These are phyloP conservation scores for Alternaria hordeiaustralica DNA, from an alignment of 2,329 filamentous ascomycete species.

Conservation along the genomic window DNA sequence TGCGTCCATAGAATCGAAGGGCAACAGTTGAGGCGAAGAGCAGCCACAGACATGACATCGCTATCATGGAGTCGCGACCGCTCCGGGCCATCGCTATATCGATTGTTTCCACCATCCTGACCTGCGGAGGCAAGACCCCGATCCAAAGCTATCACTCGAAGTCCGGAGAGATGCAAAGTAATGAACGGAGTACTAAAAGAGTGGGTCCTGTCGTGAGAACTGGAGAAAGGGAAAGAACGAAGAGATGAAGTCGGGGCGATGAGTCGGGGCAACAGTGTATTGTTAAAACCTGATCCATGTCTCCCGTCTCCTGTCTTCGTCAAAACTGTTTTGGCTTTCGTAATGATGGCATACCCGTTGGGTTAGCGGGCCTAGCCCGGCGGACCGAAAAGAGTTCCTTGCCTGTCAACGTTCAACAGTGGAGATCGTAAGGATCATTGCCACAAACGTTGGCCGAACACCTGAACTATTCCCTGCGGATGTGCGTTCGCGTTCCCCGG, in stretches of 20 bases:
- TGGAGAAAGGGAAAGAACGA: not conserved
- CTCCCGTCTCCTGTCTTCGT: not conserved
- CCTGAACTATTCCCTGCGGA: not conserved
- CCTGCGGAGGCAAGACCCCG: not conserved
- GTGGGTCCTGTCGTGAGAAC: not conserved
- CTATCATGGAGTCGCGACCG: slow-evolving; percentile 27
- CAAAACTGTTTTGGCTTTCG: not conserved
- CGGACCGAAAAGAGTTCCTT: slow-evolving; percentile 1
- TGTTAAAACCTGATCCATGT: slow-evolving; percentile 5
- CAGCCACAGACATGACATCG: slow-evolving; percentile 25
- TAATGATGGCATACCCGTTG: slow-evolving; percentile 1
- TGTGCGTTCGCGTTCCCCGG: not conserved
- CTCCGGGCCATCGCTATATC: slow-evolving; percentile 23
- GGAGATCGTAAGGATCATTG: not conserved
- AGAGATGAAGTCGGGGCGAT: not conserved
- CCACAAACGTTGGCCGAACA: not conserved
- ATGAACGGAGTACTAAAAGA: not conserved
- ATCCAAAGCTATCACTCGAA: not conserved
- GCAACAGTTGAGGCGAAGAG: slow-evolving; percentile 17
- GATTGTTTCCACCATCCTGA: slow-evolving; percentile 13
- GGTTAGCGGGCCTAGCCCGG: not conserved
- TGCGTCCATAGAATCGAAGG: slow-evolving; percentile 21
- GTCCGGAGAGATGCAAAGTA: not conserved
- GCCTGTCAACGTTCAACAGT: slow-evolving; percentile 3
- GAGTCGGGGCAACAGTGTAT: not conserved